Evolutionary conservation across 2,329 filamentous ascomycete species (phyloP).

Genomic region (Fusarium dimerum): DNA sequence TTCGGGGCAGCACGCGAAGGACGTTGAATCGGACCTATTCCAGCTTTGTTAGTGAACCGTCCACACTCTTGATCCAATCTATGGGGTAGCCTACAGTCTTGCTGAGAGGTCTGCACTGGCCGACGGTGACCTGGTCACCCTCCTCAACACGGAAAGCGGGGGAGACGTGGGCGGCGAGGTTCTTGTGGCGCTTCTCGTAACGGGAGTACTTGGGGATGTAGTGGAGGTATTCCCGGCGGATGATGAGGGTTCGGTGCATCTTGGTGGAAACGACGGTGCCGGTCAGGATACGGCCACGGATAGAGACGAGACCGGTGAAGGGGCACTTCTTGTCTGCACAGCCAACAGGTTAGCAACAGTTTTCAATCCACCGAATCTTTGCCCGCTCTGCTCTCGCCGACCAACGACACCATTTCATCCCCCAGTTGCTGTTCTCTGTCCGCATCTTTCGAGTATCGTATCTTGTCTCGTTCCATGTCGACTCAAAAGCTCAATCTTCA

Average conservation of each 20-base stretch:
- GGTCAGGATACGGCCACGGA: conserved; percentile 99
- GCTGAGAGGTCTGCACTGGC: conserved; percentile 98
- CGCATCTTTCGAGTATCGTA: background rate
- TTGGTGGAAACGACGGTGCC: conserved; percentile 99
- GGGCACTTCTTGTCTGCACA: conserved; percentile 98
- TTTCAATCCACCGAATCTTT: background rate
- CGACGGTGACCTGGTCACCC: conserved; percentile 98
- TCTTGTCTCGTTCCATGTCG: conserved; percentile 4
- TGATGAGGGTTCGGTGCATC: conserved; percentile 99
- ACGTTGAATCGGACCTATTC: conserved; percentile 96
- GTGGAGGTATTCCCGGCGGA: conserved; percentile 99
- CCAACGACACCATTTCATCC: background rate
- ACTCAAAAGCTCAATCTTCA: conserved; percentile 11
- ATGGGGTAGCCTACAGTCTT: conserved; percentile 84
- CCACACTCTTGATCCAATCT: background rate
- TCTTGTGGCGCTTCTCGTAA: conserved; percentile 99
- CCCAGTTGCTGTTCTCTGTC: background rate
- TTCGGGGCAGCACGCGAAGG: conserved; percentile 95
- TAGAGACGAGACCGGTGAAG: conserved; percentile 98
- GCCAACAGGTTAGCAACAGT: conserved; percentile 27
- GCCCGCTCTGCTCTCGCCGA: background rate
- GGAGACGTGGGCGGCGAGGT: conserved; percentile 97
- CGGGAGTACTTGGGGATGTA: conserved; percentile 99
- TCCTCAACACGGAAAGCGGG: conserved; percentile 99
- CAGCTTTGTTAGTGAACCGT: conserved; percentile 24